Percentiles rank a stretch among this genome's conserved stretches.
These are phyloP conservation scores for Phytopythium aichiense DNA, from an alignment of 352 stramenopile species.

Conservation along the genomic window DNA sequence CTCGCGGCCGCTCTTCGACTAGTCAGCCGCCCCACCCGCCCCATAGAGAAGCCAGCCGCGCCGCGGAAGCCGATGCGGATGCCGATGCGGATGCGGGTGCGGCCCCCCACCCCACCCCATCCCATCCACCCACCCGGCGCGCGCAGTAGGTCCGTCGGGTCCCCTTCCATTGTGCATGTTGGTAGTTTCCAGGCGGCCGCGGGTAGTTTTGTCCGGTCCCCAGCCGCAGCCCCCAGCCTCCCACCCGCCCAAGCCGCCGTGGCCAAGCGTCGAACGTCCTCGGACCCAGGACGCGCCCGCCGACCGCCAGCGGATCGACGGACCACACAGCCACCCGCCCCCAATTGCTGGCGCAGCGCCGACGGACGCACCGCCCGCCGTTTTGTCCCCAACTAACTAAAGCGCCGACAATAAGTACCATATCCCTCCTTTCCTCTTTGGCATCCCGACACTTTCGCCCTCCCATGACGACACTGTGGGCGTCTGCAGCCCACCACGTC, in stretches of 20 bases:
- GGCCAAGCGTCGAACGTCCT: not conserved
- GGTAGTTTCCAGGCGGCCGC: not conserved
- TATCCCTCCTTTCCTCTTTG: not conserved
- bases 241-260: not conserved
- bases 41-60: not conserved
- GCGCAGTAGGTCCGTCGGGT: not conserved
- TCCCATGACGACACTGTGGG: too few species aligned
- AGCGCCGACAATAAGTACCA: conserved; percentile 8
- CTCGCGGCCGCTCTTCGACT: conserved; percentile 38
- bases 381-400: not conserved
- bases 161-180: not conserved
- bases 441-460: not conserved
- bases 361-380: not conserved
- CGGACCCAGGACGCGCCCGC: too few species aligned
- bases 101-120: too few species aligned
- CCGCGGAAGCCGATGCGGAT: not conserved
- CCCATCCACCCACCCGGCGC: not conserved
- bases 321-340: not conserved
- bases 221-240: too few species aligned
- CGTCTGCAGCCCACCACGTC: too few species aligned
- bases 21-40: conserved; percentile 9
- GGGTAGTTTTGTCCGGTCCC: not conserved
- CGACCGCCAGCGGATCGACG: not conserved
- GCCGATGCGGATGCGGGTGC: too few species aligned
- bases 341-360: not conserved